These are phyloP conservation scores for Cystobasidiaceae sp. DNA, from an alignment of 1,284 basidiomycete species.

Conservation along the genomic window DNA sequence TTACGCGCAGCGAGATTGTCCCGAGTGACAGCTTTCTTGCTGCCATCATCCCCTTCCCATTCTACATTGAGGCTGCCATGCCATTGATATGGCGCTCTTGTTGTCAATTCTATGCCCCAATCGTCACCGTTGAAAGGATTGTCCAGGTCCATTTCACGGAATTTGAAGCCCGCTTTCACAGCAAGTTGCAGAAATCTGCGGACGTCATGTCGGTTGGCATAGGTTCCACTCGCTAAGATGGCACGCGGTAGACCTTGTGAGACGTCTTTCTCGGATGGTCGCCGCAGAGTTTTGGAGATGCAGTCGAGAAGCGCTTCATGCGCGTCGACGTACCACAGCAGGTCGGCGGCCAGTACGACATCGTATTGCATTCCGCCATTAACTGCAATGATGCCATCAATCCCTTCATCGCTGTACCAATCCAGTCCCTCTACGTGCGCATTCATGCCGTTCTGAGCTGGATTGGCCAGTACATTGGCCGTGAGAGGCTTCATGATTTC, in stretches of 20 bases:
- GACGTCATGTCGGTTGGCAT: conserved; percentile 16
- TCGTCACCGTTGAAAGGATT: not conserved
- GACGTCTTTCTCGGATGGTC: not conserved
- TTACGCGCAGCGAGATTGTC: conserved; percentile 16
- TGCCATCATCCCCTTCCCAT: conserved; percentile 17
- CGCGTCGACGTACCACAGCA: conserved; percentile 29
- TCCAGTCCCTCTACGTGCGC: conserved; percentile 14
- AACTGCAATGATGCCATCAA: not conserved
- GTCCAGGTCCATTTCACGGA: conserved; percentile 20
- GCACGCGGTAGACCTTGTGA: not conserved
- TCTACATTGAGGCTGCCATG: conserved; percentile 1
- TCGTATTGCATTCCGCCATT: not conserved
- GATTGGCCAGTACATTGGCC: conserved; percentile 2
- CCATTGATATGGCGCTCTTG: not conserved
- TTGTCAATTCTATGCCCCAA: not conserved
- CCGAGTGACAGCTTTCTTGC: not conserved
- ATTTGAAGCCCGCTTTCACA: conserved; percentile 7
- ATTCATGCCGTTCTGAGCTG: not conserved
- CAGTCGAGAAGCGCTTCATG: conserved; percentile 13
- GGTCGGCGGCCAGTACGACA: conserved; percentile 24
- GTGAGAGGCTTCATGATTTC: conserved; percentile 21
- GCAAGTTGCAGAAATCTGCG: conserved; percentile 4
- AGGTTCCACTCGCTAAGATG: conserved; percentile 17
- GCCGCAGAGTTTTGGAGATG: conserved; percentile 3
- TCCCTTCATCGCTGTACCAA: conserved; percentile 7